These are phyloP conservation scores for Capsicum rhomboideum DNA, from an alignment of 257 asterid species.

Conservation along the genomic window DNA sequence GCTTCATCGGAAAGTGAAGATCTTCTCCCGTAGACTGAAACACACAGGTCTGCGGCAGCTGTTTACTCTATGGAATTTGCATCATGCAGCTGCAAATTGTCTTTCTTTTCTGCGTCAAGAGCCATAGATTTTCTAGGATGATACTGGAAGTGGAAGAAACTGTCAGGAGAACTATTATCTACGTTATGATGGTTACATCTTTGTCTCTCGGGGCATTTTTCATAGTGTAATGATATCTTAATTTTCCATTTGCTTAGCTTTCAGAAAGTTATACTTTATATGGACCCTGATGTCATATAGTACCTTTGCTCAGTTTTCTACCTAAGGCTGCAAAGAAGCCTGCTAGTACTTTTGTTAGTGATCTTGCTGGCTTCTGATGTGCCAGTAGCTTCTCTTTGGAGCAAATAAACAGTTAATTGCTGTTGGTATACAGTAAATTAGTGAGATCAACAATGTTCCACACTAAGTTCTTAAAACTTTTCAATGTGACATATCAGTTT, in stretches of 20 bases:
- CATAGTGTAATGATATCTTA: not conserved
- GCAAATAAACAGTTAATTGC: not conserved
- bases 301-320: not conserved
- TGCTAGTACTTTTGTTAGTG: not conserved
- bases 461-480: not conserved
- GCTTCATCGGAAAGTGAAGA: constrained; percentile 16
- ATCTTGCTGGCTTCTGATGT: not conserved
- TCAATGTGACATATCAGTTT: not conserved
- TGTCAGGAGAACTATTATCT: not conserved
- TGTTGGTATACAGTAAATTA: not conserved
- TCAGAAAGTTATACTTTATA: not conserved
- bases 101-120: not conserved
- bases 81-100: not conserved
- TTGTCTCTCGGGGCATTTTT: not conserved
- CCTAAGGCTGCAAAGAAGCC: not conserved
- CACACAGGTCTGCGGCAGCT: not conserved
- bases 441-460: not conserved
- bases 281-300: not conserved
- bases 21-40: constrained; percentile 1
- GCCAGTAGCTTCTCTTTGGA: not conserved
- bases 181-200: not conserved
- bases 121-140: not conserved
- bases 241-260: not conserved
- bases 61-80: not conserved
- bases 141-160: not conserved